A percentile compares a stretch with the other conserved stretches of the same genome.
Conservation (phyloP, 2,329 filamentous ascomycete species). For the Thelonectria olida region DNA sequence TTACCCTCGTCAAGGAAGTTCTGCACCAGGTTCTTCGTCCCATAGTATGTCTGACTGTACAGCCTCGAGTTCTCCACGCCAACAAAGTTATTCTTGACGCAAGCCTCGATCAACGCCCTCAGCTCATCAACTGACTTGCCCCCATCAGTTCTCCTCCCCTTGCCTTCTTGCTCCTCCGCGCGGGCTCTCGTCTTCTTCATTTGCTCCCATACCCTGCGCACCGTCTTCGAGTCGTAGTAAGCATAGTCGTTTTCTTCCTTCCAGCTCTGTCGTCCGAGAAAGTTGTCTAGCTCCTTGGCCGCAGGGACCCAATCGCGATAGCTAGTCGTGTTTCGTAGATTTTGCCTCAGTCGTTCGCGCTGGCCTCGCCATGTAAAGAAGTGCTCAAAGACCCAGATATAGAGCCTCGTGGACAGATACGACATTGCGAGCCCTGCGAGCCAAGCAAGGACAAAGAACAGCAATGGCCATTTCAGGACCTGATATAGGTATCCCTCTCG, state of each 20-base stretch:
- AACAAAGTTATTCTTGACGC: slow-evolving; percentile 97
- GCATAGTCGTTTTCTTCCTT: slow-evolving; percentile 80
- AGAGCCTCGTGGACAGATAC: slow-evolving; percentile 85
- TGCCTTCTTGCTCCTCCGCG: slow-evolving; percentile 62
- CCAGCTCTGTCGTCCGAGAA: slow-evolving; percentile 84
- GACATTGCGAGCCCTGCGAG: slow-evolving; percentile 74
- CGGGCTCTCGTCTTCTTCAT: slow-evolving; percentile 70
- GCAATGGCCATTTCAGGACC: slow-evolving; percentile 90
- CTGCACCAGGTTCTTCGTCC: slow-evolving; percentile 95
- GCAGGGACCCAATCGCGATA: slow-evolving; percentile 87
- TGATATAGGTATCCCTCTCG: slow-evolving; percentile 92
- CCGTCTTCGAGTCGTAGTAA: slow-evolving; percentile 89
- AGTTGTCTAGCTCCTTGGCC: slow-evolving; percentile 81
- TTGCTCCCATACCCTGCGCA: slow-evolving; percentile 80
- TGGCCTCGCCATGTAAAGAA: slow-evolving; percentile 88
- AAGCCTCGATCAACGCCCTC: slow-evolving; percentile 81
- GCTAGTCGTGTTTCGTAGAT: slow-evolving; percentile 74
- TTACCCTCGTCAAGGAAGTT: slow-evolving; percentile 85
- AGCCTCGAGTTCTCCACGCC: slow-evolving; percentile 92
- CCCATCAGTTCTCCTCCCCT: slow-evolving; percentile 48
- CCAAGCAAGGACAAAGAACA: slow-evolving; percentile 84
- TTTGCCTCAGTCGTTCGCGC: slow-evolving; percentile 74
- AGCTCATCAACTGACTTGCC: slow-evolving; percentile 76
- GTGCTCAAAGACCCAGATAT: slow-evolving; percentile 93
- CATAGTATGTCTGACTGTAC: slow-evolving; percentile 98